Evolutionary conservation across 2,329 filamentous ascomycete genomes (phyloP).

Genomic region (Aureobasidium uvarum): DNA sequence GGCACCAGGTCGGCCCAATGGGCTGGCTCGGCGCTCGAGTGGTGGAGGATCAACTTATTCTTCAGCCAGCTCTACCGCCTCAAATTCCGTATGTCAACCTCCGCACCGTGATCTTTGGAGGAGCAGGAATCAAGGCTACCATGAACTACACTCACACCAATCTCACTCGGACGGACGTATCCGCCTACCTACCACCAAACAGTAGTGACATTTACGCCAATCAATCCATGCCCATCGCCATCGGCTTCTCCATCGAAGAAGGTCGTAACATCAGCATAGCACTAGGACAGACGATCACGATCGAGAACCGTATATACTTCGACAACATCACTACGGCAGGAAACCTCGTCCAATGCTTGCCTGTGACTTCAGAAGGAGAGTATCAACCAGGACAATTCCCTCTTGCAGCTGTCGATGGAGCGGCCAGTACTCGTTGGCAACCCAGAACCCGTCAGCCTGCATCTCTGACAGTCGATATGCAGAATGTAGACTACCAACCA

Average conservation of each 20-base stretch:
- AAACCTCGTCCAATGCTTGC: slow-evolving; percentile 63
- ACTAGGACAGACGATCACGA: slow-evolving; percentile 48
- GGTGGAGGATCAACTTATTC: slow-evolving; percentile 57
- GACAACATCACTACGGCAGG: slow-evolving; percentile 48
- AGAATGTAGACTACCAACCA: slow-evolving; percentile 40
- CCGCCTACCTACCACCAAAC: slow-evolving; percentile 48
- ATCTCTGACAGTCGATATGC: slow-evolving; percentile 57
- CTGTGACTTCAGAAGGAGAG: slow-evolving; percentile 49
- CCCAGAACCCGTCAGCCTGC: slow-evolving; percentile 54
- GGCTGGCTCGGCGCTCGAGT: slow-evolving; percentile 66
- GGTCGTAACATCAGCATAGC: slow-evolving; percentile 47
- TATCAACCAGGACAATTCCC: slow-evolving; percentile 67
- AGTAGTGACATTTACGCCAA: slow-evolving; percentile 57
- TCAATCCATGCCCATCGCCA: slow-evolving; percentile 57
- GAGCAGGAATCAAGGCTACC: slow-evolving; percentile 60
- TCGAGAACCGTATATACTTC: slow-evolving; percentile 40
- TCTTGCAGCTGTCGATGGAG: slow-evolving; percentile 64
- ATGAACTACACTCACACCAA: slow-evolving; percentile 66
- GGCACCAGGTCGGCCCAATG: slow-evolving; percentile 65
- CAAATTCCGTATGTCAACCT: slow-evolving; percentile 62
- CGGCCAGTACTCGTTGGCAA: slow-evolving; percentile 66
- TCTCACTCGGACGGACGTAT: slow-evolving; percentile 50
- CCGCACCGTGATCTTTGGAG: slow-evolving; percentile 65
- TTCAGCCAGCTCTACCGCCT: slow-evolving; percentile 64
- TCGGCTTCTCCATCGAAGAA: slow-evolving; percentile 42